Evolutionary conservation across 83 land plant species (phyloP).

Genomic region (Isoetes engelmannii): DNA sequence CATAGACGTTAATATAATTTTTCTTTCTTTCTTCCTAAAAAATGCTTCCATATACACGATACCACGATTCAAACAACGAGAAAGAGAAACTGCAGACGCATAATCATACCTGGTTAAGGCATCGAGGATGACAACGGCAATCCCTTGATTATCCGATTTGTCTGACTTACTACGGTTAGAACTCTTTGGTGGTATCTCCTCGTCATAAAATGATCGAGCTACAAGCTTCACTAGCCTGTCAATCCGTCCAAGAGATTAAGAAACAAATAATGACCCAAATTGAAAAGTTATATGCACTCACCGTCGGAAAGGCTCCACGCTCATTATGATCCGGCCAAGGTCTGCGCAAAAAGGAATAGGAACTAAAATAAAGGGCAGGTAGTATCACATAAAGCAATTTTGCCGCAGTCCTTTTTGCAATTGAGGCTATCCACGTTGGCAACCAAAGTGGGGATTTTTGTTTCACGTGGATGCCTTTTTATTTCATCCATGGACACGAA

Average conservation of each 20-base stretch:
- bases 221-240: conserved; percentile 74
- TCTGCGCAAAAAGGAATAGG: too few species aligned
- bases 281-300: background rate
- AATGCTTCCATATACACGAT: background rate
- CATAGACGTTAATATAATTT: too few species aligned
- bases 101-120: conserved; percentile 56
- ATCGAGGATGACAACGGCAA: conserved; percentile 85
- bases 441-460: too few species aligned
- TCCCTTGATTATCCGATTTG: conserved; percentile 81
- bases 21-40: too few species aligned
- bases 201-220: conserved; percentile 87
- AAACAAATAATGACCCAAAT: background rate
- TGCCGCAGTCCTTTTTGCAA: too few species aligned
- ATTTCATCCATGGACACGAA: too few species aligned
- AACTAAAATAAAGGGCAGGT: too few species aligned
- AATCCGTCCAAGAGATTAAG: background rate
- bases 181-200: conserved; percentile 63
- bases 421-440: too few species aligned
- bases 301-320: conserved; percentile 28
- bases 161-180: conserved; percentile 73
- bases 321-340: conserved; percentile 3
- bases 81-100: background rate
- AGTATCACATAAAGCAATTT: too few species aligned
- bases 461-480: too few species aligned
- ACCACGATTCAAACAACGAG: background rate